A percentile compares a stretch with the other conserved stretches of the same genome.
Conservation (phyloP, 1,284 basidiomycete species). For the Ustilago tritici region DNA sequence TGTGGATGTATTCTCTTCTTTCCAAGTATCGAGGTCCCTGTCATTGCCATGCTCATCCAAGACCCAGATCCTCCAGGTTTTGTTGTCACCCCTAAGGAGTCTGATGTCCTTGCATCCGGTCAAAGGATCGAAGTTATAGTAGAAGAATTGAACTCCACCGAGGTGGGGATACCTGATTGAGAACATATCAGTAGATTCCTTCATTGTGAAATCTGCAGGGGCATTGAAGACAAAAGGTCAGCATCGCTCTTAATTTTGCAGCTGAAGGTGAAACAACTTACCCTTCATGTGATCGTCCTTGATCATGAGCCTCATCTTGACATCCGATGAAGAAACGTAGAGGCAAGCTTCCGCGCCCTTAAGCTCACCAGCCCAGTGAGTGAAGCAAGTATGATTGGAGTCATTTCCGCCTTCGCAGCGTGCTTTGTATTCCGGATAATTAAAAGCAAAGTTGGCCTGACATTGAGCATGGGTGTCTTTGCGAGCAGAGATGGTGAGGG, state of each 20-base stretch:
- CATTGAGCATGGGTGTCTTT: background rate
- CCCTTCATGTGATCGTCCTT: too few relatives aligned
- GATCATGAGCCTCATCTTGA: background rate
- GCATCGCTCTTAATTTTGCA: too few relatives aligned
- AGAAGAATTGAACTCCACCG: constrained; percentile 2
- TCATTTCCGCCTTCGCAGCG: background rate
- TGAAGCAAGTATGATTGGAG: background rate
- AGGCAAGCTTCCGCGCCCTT: background rate
- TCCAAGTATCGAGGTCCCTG: constrained; percentile 3
- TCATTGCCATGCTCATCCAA: constrained; percentile 10
- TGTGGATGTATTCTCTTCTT: background rate
- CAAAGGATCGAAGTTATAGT: background rate
- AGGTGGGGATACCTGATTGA: too few relatives aligned
- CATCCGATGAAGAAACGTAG: background rate
- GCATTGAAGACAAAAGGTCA: too few relatives aligned
- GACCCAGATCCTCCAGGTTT: constrained; percentile 20
- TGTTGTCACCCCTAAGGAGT: background rate
- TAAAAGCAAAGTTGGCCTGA: background rate
- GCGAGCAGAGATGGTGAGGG: too few relatives aligned
- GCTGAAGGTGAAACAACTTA: too few relatives aligned
- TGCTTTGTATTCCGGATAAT: background rate
- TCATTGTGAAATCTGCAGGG: too few relatives aligned
- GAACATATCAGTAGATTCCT: too few relatives aligned
- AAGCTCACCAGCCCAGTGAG: background rate
- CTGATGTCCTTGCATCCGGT: constrained; percentile 7